Percentiles rank a stretch among this genome's conserved stretches.
Conservation (phyloP, 768 basidiomycete genomes). For the Solioccasus polychromus region DNA sequence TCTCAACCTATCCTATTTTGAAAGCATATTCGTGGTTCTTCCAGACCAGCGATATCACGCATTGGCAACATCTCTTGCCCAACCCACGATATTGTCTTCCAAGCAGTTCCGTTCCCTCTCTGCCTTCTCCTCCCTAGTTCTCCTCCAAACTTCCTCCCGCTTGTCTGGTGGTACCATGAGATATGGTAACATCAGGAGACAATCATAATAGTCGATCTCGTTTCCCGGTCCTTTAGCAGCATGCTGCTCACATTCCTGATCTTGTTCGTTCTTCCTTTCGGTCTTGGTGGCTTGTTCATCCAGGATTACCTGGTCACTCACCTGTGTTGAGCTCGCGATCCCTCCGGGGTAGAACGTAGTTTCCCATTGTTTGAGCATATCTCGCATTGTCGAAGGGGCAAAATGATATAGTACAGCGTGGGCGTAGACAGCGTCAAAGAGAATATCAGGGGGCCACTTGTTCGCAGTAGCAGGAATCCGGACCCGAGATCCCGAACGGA, state of each 20-base stretch:
- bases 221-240: background rate
- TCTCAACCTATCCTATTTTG: no score
- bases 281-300: background rate
- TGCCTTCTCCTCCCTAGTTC: no score
- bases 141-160: no score
- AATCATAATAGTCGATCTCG: no score
- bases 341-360: background rate
- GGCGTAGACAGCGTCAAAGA: slow-evolving; percentile 6
- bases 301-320: background rate
- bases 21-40: no score
- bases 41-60: no score
- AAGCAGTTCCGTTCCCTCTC: no score
- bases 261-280: background rate
- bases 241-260: background rate
- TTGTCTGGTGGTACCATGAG: no score
- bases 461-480: background rate
- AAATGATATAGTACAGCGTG: background rate
- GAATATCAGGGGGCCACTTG: slow-evolving; percentile 4
- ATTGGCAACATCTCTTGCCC: no score
- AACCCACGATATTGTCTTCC: no score
- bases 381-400: background rate
- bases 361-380: background rate
- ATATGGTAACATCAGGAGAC: no score
- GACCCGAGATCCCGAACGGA: background rate
- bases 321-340: background rate